Evolutionary conservation across 2,329 filamentous ascomycete genomes (phyloP).

Genomic region (Cordyceps fumosorosea): DNA sequence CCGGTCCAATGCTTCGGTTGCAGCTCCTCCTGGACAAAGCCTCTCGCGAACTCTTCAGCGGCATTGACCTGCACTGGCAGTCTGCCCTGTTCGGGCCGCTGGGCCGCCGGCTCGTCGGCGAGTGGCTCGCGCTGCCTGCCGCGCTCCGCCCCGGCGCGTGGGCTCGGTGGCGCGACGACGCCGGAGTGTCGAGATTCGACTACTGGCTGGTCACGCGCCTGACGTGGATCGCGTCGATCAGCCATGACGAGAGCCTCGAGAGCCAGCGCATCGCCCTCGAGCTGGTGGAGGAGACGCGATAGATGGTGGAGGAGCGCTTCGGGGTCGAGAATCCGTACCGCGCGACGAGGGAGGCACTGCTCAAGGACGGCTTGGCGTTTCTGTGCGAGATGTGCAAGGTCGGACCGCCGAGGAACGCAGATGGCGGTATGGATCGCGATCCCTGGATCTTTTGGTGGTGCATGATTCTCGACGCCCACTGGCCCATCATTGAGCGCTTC

Average conservation of each 20-base stretch:
- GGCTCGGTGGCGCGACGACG: constrained; percentile 6
- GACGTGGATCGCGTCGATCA: not conserved
- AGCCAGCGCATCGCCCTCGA: not conserved
- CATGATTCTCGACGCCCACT: constrained; percentile 4
- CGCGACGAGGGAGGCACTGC: not conserved
- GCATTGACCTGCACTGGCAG: not conserved
- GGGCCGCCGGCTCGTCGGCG: not conserved
- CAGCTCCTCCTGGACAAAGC: not conserved
- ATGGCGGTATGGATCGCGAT: not conserved
- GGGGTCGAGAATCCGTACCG: not conserved
- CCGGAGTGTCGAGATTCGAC: not conserved
- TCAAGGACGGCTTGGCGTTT: not conserved
- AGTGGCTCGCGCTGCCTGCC: not conserved
- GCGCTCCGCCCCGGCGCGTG: not conserved
- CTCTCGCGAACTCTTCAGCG: not conserved
- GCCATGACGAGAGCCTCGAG: not conserved
- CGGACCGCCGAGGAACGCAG: not conserved
- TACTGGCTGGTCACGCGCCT: constrained; percentile 3
- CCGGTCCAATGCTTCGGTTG: not conserved
- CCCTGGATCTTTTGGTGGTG: constrained; percentile 8
- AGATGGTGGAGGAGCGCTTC: constrained; percentile 1
- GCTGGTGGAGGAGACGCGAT: not conserved
- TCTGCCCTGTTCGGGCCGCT: constrained; percentile 1
- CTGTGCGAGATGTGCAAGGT: not conserved
- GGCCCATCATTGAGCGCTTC: not conserved